Conservation (phyloP, 2,329 filamentous ascomycete genomes). For the Colletotrichum lupini region DNA sequence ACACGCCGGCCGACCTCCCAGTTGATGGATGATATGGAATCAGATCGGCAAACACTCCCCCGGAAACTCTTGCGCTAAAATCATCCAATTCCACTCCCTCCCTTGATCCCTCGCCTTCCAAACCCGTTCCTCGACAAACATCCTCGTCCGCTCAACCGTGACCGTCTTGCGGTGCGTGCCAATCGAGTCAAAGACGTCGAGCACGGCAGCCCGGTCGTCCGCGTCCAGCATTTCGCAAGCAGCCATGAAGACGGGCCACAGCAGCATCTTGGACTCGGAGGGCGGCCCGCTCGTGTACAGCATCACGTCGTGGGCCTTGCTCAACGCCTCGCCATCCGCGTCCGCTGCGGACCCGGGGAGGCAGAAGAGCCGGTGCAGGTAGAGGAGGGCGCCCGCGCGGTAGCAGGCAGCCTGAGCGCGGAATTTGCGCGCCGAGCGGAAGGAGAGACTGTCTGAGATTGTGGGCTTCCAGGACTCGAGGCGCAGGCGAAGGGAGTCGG, state of each 20-base stretch:
- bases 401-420: slow-evolving; percentile 43
- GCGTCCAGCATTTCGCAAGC: slow-evolving; percentile 41
- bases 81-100: slow-evolving; percentile 45
- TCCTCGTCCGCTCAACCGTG: slow-evolving; percentile 40
- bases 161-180: slow-evolving; percentile 40
- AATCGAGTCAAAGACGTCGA: slow-evolving; percentile 42
- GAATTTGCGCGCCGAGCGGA: slow-evolving; percentile 41
- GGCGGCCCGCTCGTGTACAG: slow-evolving; percentile 38
- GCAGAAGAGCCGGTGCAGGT: slow-evolving; percentile 42
- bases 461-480: slow-evolving; percentile 41
- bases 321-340: slow-evolving; percentile 39
- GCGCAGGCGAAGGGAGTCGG: slow-evolving; percentile 36
- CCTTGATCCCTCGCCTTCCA: slow-evolving; percentile 43
- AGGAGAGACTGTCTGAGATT: slow-evolving; percentile 37
- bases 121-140: slow-evolving; percentile 42
- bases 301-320: slow-evolving; percentile 44
- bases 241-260: slow-evolving; percentile 45
- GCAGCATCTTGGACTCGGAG: slow-evolving; percentile 42
- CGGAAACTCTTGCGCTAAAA: slow-evolving; percentile 40
- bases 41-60: slow-evolving; percentile 45
- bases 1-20: not conserved
- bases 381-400: slow-evolving; percentile 40
- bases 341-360: slow-evolving; percentile 37
- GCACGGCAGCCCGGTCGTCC: slow-evolving; percentile 39
- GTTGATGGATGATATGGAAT: slow-evolving; percentile 37